A percentile compares a stretch with the other conserved stretches of the same genome.
Conservation (phyloP, 805 yeast species). For the Candida pini region DNA sequence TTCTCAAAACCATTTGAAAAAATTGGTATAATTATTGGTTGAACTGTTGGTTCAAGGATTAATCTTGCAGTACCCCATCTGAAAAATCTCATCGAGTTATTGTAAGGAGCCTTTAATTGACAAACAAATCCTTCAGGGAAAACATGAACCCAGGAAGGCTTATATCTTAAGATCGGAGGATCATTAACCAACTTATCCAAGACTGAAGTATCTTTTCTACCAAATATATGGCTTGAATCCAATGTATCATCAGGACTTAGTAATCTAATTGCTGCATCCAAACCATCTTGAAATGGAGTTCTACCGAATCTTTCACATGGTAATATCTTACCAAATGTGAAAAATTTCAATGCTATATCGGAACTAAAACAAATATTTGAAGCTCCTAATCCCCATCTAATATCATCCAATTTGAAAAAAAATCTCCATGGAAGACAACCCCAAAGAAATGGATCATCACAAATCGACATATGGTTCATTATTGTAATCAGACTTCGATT, state of each 20-base stretch:
- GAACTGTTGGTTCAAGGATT: conserved; percentile 71
- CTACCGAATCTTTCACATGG: conserved; percentile 84
- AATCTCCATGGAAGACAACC: conserved; percentile 74
- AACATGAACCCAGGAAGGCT: conserved; percentile 86
- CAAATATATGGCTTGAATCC: conserved; percentile 35
- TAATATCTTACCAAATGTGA: conserved; percentile 84
- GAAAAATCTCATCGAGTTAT: conserved; percentile 88
- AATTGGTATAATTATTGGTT: conserved; percentile 86
- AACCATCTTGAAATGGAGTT: conserved; percentile 87
- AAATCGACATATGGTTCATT: conserved; percentile 89
- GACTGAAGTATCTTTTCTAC: neutral
- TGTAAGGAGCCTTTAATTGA: conserved; percentile 73
- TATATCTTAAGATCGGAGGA: conserved; percentile 54
- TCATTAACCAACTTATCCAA: conserved; percentile 4
- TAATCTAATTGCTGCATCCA: conserved; percentile 81
- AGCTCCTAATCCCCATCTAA: conserved; percentile 96
- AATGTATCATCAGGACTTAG: conserved; percentile 73
- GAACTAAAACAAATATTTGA: conserved; percentile 79
- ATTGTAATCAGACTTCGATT: conserved; percentile 75
- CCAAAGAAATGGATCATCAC: conserved; percentile 91
- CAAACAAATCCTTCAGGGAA: conserved; percentile 95
- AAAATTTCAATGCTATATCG: conserved; percentile 48
- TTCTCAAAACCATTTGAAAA: conserved; percentile 83
- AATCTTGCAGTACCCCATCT: conserved; percentile 92
- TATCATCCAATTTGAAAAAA: conserved; percentile 53